phyloP scores from a whole-genome alignment of 2,329 filamentous ascomycete genomes.

The Colletotrichum abscissum region DNA sequence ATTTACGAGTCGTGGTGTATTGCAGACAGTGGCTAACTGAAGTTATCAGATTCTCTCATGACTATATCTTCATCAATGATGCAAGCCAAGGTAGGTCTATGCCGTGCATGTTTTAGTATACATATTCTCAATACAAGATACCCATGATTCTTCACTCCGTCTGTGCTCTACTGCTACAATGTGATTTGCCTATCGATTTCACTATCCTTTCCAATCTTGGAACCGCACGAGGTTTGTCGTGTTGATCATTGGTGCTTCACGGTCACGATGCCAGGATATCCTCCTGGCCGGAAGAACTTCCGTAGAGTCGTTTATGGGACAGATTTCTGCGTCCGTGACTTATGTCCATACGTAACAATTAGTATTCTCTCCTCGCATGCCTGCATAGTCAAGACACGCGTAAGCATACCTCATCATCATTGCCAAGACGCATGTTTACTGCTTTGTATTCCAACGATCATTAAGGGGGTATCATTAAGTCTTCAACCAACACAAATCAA shows the following conservation, averaged over 20 bases:
- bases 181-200: too few relatives aligned
- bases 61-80: not conserved
- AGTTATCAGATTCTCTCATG: not conserved
- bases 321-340: too few relatives aligned
- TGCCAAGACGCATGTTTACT: not conserved
- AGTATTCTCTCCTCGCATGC: too few relatives aligned
- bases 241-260: too few relatives aligned
- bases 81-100: not conserved
- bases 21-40: slow-evolving; percentile 24
- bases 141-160: not conserved
- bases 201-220: too few relatives aligned
- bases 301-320: too few relatives aligned
- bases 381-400: too few relatives aligned
- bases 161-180: too few relatives aligned
- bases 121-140: not conserved
- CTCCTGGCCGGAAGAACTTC: too few relatives aligned
- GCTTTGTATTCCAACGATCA: not conserved
- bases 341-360: too few relatives aligned
- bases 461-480: slow-evolving; percentile 15
- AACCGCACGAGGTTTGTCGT: too few relatives aligned
- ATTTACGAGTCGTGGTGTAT: slow-evolving; percentile 7
- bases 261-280: too few relatives aligned
- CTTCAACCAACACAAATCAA: not conserved
- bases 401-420: not conserved
- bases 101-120: not conserved